Conservation (phyloP, 2,329 filamentous ascomycete genomes). For the Mycosphaerelloides madeirae region DNA sequence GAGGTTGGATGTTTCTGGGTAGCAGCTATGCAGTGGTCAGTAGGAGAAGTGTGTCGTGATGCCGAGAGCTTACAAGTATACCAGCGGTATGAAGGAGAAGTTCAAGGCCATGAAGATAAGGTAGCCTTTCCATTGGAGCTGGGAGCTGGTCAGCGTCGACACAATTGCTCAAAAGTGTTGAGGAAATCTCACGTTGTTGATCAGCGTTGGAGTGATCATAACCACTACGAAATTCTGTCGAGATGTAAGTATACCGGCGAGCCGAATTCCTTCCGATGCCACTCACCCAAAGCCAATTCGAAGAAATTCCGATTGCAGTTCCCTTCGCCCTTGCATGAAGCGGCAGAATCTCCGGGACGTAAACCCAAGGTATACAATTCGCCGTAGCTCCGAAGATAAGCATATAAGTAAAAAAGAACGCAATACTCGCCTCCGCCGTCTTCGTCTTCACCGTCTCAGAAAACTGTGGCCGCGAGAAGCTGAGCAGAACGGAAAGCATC, state of each 20-base stretch:
- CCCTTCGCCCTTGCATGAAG: slow-evolving; percentile 49
- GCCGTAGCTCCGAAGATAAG: slow-evolving; percentile 37
- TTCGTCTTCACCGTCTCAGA: slow-evolving; percentile 34
- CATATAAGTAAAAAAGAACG: slow-evolving; percentile 48
- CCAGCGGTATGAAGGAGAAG: slow-evolving; percentile 42
- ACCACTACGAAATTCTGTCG: slow-evolving; percentile 46
- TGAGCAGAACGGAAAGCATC: slow-evolving; percentile 38
- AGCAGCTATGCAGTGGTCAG: slow-evolving; percentile 4
- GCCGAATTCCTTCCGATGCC: background rate
- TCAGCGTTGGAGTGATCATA: slow-evolving; percentile 50
- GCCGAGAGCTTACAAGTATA: slow-evolving; percentile 38
- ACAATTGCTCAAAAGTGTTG: slow-evolving; percentile 21
- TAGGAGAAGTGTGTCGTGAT: background rate
- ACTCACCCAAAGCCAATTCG: slow-evolving; percentile 45
- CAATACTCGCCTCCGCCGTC: slow-evolving; percentile 44
- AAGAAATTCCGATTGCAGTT: slow-evolving; percentile 46
- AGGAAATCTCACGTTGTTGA: slow-evolving; percentile 30
- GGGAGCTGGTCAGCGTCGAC: slow-evolving; percentile 23
- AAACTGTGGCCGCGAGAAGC: slow-evolving; percentile 35
- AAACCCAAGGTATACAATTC: slow-evolving; percentile 49
- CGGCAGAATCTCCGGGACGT: slow-evolving; percentile 48
- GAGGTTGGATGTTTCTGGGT: slow-evolving; percentile 41
- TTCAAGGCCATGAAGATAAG: slow-evolving; percentile 51
- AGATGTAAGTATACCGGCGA: slow-evolving; percentile 10
- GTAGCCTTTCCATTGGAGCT: slow-evolving; percentile 48